Percentiles rank a stretch among this genome's conserved stretches.
These are phyloP conservation scores for Lomentospora prolificans DNA, from an alignment of 2,329 filamentous ascomycete species.

Conservation along the genomic window DNA sequence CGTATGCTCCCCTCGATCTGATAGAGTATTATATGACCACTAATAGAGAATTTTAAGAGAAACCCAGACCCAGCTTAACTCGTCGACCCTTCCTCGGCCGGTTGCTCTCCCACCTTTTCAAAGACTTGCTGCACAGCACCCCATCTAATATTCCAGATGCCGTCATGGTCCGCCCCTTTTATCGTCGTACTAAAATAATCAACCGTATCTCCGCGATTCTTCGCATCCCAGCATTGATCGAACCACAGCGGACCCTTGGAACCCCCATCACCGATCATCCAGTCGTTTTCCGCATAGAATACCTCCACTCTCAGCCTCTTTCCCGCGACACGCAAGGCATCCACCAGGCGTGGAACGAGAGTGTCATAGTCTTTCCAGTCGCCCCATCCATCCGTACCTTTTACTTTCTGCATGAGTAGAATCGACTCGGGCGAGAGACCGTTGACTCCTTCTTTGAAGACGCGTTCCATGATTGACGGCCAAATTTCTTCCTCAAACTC, in stretches of 20 bases:
- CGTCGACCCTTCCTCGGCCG: neutral
- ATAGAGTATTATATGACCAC: too few relatives aligned
- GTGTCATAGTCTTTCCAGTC: slow-evolving; percentile 22
- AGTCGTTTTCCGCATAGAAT: slow-evolving; percentile 20
- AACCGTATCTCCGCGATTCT: slow-evolving; percentile 11
- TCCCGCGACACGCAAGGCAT: slow-evolving; percentile 12
- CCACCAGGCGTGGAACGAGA: slow-evolving; percentile 17
- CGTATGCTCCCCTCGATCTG: too few relatives aligned
- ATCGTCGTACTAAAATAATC: slow-evolving; percentile 11
- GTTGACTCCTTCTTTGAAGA: slow-evolving; percentile 16
- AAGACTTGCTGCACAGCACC: neutral
- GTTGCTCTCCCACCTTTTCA: neutral
- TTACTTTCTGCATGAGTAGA: slow-evolving; percentile 18
- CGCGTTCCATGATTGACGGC: slow-evolving; percentile 12
- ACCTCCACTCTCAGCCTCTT: slow-evolving; percentile 16
- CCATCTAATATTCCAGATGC: neutral
- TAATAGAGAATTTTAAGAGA: too few relatives aligned
- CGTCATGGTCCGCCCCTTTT: neutral
- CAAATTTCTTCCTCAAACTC: neutral
- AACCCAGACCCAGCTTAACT: too few relatives aligned
- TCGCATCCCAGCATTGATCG: slow-evolving; percentile 17
- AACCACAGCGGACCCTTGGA: slow-evolving; percentile 20
- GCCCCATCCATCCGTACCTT: slow-evolving; percentile 15
- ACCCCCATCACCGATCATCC: slow-evolving; percentile 18
- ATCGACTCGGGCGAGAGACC: slow-evolving; percentile 19